Evolutionary conservation across 192 early-diverging fungal species (phyloP).

Genomic region (Polychytrium aggregatum): DNA sequence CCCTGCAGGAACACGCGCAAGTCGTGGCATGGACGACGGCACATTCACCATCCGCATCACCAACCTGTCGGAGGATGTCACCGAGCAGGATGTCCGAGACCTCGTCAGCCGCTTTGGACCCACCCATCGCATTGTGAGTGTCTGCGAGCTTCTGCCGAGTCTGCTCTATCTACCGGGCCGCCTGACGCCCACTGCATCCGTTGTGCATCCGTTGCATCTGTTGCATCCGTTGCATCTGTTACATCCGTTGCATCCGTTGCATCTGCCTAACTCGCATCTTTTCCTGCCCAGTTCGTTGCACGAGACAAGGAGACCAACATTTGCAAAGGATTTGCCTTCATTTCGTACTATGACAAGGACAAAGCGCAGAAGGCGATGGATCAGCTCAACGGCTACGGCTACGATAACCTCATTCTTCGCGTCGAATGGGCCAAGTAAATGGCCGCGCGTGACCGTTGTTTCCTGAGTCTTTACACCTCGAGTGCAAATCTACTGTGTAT

Average conservation of each 20-base stretch:
- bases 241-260: too few species aligned
- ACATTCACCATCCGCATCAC: slow-evolving; percentile 69
- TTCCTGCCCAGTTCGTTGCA: slow-evolving; percentile 51
- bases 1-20: too few species aligned
- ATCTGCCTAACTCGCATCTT: too few species aligned
- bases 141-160: background rate
- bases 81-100: slow-evolving; percentile 79
- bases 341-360: slow-evolving; percentile 70
- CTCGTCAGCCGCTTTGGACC: slow-evolving; percentile 79
- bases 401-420: slow-evolving; percentile 88
- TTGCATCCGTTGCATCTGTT: too few species aligned
- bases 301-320: slow-evolving; percentile 69
- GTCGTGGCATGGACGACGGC: too few species aligned
- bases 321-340: slow-evolving; percentile 95
- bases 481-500: too few species aligned
- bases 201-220: too few species aligned
- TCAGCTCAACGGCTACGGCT: slow-evolving; percentile 88
- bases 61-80: slow-evolving; percentile 90
- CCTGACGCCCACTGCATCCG: too few species aligned
- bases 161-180: too few species aligned
- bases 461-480: too few species aligned
- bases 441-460: background rate
- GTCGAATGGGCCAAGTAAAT: slow-evolving; percentile 72
- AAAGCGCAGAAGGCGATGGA: slow-evolving; percentile 74
- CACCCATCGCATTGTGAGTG: slow-evolving; percentile 56